Conservation (phyloP, 257 asterid species). For the Solanum sparsipilum region DNA sequence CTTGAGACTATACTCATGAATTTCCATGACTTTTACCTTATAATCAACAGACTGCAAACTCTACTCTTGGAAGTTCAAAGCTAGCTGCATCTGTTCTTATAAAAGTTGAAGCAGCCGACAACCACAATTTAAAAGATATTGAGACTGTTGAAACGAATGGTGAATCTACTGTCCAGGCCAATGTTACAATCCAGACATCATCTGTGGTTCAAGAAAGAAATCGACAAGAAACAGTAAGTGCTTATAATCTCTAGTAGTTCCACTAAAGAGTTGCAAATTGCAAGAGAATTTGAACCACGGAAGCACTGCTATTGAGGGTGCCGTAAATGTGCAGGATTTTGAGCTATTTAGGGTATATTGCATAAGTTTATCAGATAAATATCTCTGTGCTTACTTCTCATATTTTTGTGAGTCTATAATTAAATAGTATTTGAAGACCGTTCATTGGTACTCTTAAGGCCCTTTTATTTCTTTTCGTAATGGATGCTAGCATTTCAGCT, state of each 20-base stretch:
- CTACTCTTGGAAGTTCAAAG: background rate
- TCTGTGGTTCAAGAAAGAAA: background rate
- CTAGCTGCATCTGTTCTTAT: background rate
- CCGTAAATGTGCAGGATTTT: background rate
- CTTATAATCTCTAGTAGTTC: background rate
- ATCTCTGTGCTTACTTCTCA: background rate
- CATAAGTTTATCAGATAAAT: background rate
- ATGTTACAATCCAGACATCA: background rate
- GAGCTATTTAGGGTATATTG: background rate
- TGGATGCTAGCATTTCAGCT: background rate
- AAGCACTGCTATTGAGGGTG: background rate
- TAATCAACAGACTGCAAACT: background rate
- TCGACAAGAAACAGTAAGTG: background rate
- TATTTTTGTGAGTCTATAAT: background rate
- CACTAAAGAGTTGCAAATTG: background rate
- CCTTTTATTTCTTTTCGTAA: background rate
- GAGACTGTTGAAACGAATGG: background rate
- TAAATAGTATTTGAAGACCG: background rate
- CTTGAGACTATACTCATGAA: background rate
- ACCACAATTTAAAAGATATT: background rate
- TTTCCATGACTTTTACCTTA: background rate
- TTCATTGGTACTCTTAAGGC: background rate
- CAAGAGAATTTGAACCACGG: background rate
- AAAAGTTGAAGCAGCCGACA: background rate
- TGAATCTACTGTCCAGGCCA: background rate